phyloP scores from a whole-genome alignment of 2,329 filamentous ascomycete species.

The Nemania sp. region DNA sequence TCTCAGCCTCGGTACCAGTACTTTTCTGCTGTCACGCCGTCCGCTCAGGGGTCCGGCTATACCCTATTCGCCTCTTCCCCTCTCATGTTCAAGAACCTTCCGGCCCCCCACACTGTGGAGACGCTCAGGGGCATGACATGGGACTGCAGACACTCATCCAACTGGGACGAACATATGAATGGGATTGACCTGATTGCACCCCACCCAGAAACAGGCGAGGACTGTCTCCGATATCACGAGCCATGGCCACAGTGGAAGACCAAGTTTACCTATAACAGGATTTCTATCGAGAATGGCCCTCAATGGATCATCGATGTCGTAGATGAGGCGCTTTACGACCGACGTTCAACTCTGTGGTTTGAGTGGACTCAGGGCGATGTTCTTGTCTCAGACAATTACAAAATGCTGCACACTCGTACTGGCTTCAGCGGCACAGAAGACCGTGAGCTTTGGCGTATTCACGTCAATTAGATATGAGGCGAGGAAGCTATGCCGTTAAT shows the following conservation, averaged over 20 bases:
- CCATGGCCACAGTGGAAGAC: constrained; percentile 5
- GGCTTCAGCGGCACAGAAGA: not conserved
- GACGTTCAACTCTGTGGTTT: not conserved
- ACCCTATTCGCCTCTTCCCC: not conserved
- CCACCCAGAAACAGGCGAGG: not conserved
- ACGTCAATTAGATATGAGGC: not conserved
- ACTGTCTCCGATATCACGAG: not conserved
- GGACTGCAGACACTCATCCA: not conserved
- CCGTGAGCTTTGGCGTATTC: not conserved
- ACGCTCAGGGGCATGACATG: not conserved
- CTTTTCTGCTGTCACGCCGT: not conserved
- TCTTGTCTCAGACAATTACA: not conserved
- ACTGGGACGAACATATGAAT: not conserved
- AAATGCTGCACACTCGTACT: not conserved
- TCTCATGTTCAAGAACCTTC: not conserved
- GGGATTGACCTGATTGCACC: not conserved
- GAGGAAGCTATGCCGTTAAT: no score
- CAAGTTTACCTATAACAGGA: not conserved
- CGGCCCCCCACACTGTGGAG: not conserved
- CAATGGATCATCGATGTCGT: not conserved
- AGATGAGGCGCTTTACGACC: not conserved
- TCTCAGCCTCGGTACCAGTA: not conserved
- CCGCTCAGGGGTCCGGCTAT: not conserved
- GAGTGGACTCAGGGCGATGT: not conserved
- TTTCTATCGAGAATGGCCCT: not conserved